Conservation (phyloP, 2,329 filamentous ascomycete genomes). For the Amesomyces nigricolor region DNA sequence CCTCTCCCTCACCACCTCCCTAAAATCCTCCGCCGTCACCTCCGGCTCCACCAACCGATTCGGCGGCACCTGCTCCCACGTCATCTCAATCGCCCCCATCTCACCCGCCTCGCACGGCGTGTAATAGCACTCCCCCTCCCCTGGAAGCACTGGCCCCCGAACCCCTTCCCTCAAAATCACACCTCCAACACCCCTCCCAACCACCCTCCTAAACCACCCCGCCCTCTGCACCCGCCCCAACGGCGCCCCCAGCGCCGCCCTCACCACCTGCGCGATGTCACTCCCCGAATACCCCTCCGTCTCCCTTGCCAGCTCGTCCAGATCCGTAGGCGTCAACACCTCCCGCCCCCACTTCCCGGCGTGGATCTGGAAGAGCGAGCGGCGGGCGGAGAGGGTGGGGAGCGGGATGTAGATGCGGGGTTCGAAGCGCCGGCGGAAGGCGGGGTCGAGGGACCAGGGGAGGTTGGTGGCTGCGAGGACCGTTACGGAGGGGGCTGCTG, state of each 20-base stretch:
- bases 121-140: slow-evolving; percentile 51
- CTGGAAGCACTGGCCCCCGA: slow-evolving; percentile 23
- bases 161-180: too few species aligned
- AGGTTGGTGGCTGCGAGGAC: slow-evolving; percentile 74
- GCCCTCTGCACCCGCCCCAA: not conserved
- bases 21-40: slow-evolving; percentile 8
- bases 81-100: slow-evolving; percentile 79
- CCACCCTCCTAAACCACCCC: not conserved
- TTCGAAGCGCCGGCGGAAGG: slow-evolving; percentile 69
- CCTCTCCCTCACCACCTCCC: not conserved
- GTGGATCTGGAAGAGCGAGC: slow-evolving; percentile 67
- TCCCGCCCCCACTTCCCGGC: slow-evolving; percentile 48
- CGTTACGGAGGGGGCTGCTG: slow-evolving; percentile 40
- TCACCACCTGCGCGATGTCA: not conserved
- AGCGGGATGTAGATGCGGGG: slow-evolving; percentile 68
- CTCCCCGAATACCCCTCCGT: slow-evolving; percentile 82
- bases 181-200: not conserved
- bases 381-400: slow-evolving; percentile 62
- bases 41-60: slow-evolving; percentile 67
- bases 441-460: slow-evolving; percentile 71
- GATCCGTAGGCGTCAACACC: slow-evolving; percentile 47
- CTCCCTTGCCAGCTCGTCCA: slow-evolving; percentile 71
- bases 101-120: slow-evolving; percentile 94
- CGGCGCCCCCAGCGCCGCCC: not conserved
- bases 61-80: slow-evolving; percentile 79